Evolutionary conservation across 2,329 filamentous ascomycete species (phyloP), one percentile per base, ranked within the genome.

Genomic region (Leptographium procerum): DNA sequence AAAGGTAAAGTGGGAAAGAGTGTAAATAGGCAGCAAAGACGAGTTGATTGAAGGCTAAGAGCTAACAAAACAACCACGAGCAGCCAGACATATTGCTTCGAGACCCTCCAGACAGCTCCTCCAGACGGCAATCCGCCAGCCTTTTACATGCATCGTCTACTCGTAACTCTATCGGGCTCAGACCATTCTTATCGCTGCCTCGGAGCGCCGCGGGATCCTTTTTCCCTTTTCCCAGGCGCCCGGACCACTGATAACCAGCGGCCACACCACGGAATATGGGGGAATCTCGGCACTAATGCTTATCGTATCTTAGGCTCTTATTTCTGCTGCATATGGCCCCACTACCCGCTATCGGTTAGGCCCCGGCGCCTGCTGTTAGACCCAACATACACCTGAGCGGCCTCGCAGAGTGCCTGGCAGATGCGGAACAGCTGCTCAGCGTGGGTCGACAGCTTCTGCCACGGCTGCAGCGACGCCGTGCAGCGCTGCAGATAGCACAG

Each of bases 371-470:
- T 43, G 40, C 40, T n/a, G 19, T 16, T n/a, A n/a, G n/a, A n/a
- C n/a, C 40, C 47, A 1, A 16, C 73, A 62, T 87, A 87, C 3
- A 85, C 69, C 52, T 74, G 73, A 6, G 84, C 82, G 7, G 87
- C 81, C 57, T 80, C 80, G 59, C 77, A 76, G 66, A 87, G 82
- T 24, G 86, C 76, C 45, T 78, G 75, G 63, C 81, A 86, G 33
- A 87, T 75, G n/a, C 77, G 79, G 64, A 83, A 79, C 8, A 87
- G 72, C 64, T 83, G 83, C 31, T 79, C 75, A 24, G 83, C 77
- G 1, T 80, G 77, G 64, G 84, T 78, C 1, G 82, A 86, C 2
- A 78, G 71, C 5, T 73, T 73, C 52, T 75, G 75, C 5, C 76
- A 75, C 0, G 75, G 74, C 60, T 78, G 73, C 2, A 86, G 75